Percentiles rank a stretch among this genome's conserved stretches.
These are phyloP conservation scores for Fusarium pininemorale DNA, from an alignment of 2,329 filamentous ascomycete genomes.

Conservation along the genomic window DNA sequence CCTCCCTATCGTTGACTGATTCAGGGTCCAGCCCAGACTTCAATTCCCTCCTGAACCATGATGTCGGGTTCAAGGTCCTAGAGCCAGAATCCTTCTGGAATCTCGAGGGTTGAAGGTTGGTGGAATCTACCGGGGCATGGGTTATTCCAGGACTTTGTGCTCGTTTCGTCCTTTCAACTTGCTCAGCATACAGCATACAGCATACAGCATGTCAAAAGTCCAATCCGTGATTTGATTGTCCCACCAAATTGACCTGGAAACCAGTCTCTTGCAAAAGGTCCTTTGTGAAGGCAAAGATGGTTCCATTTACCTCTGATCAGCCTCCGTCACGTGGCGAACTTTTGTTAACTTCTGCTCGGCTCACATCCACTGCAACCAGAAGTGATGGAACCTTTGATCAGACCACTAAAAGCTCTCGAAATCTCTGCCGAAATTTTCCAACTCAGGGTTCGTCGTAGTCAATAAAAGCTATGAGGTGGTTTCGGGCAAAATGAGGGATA, in stretches of 20 bases:
- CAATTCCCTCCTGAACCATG: neutral
- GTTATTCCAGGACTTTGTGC: neutral
- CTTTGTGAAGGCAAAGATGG: slow-evolving; percentile 9
- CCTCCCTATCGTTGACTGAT: slow-evolving; percentile 3
- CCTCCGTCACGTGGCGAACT: slow-evolving; percentile 28
- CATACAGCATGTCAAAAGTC: neutral
- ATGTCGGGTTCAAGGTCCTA: neutral
- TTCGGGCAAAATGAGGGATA: neutral
- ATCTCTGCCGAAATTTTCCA: slow-evolving; percentile 5
- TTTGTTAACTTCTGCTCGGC: slow-evolving; percentile 18
- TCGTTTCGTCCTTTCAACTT: neutral
- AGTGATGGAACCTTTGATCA: slow-evolving; percentile 31
- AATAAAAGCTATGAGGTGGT: neutral
- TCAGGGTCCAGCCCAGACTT: slow-evolving; percentile 16
- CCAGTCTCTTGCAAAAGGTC: slow-evolving; percentile 25
- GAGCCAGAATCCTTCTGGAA: slow-evolving; percentile 20
- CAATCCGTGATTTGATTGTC: neutral
- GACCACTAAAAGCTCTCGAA: slow-evolving; percentile 8
- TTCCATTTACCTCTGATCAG: slow-evolving; percentile 15
- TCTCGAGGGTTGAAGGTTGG: neutral
- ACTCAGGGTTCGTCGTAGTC: neutral
- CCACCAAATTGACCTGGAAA: slow-evolving; percentile 1
- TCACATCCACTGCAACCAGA: slow-evolving; percentile 14
- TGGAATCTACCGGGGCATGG: neutral
- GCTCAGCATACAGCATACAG: neutral